phyloP scores from a whole-genome alignment of 805 yeast species.

The Yamadazyma laniorum region DNA sequence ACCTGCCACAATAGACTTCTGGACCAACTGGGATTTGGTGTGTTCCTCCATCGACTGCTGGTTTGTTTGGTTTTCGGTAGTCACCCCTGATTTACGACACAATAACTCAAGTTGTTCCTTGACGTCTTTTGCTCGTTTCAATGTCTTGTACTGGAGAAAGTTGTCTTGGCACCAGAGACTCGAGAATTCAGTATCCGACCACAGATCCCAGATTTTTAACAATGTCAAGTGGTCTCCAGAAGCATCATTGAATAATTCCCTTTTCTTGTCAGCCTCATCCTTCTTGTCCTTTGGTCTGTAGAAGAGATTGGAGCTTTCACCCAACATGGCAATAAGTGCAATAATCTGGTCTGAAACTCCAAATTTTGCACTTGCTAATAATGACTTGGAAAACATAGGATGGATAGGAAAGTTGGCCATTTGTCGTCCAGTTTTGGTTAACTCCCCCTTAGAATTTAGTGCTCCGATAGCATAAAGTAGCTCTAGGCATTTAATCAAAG shows the following conservation, averaged over 20 bases:
- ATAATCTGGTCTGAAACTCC: conserved; percentile 68
- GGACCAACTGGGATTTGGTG: conserved; percentile 27
- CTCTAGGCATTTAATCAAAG: conserved; percentile 74
- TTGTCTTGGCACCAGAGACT: conserved; percentile 83
- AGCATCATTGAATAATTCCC: conserved; percentile 51
- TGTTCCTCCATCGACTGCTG: conserved; percentile 18
- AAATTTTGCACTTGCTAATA: conserved; percentile 59
- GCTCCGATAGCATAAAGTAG: conserved; percentile 87
- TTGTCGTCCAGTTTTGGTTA: conserved; percentile 73
- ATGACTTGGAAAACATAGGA: conserved; percentile 80
- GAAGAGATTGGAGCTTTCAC: conserved; percentile 71
- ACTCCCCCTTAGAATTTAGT: conserved; percentile 69
- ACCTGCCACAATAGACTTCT: conserved; percentile 62
- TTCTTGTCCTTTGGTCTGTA: conserved; percentile 67
- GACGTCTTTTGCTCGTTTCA: conserved; percentile 67
- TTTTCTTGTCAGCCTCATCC: conserved; percentile 63
- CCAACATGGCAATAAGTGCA: conserved; percentile 78
- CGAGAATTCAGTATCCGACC: conserved; percentile 68
- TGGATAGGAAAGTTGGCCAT: conserved; percentile 94
- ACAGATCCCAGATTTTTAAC: conserved; percentile 71
- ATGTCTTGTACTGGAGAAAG: conserved; percentile 71
- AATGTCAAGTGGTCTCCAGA: conserved; percentile 81
- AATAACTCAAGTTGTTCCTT: conserved; percentile 65
- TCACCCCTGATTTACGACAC: conserved; percentile 53
- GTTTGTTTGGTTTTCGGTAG: conserved; percentile 24